Evolutionary conservation across 768 basidiomycete species (phyloP).

Genomic region (Amanita rubescens): DNA sequence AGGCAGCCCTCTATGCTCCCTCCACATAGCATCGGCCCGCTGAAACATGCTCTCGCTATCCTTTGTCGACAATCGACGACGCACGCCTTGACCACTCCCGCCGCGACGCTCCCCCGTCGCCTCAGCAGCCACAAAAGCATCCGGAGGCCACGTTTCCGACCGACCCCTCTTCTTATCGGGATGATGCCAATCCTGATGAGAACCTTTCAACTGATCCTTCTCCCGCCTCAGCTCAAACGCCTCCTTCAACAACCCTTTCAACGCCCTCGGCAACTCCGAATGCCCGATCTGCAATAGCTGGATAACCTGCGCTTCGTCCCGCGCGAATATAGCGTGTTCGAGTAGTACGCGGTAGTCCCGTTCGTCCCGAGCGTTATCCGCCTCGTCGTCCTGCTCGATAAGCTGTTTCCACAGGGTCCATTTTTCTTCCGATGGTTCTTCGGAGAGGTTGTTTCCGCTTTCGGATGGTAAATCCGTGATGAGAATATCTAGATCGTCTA

Average conservation of each 20-base stretch:
- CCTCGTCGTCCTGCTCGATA: constrained; percentile 16
- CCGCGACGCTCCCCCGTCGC: no score
- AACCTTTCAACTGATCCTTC: neutral
- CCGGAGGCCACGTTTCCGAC: neutral
- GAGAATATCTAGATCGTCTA: neutral
- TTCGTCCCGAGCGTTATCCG: constrained; percentile 44
- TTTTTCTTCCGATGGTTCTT: neutral
- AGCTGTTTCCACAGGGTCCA: constrained; percentile 7
- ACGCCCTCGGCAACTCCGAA: constrained; percentile 66
- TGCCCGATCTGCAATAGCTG: constrained; percentile 47
- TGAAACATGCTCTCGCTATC: constrained; percentile 62
- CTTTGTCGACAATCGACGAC: constrained; percentile 24
- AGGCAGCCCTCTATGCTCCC: constrained; percentile 39
- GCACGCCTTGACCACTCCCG: no score
- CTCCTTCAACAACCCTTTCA: constrained; percentile 61
- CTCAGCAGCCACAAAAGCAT: neutral
- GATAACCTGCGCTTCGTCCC: constrained; percentile 54
- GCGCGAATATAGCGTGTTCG: constrained; percentile 41
- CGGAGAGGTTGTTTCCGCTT: constrained; percentile 15
- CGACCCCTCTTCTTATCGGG: neutral
- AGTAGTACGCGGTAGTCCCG: constrained; percentile 48
- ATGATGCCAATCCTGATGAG: neutral
- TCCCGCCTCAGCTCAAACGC: constrained; percentile 37
- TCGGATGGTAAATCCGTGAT: neutral
- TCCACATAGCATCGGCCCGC: constrained; percentile 58